Percentiles rank a stretch among this genome's conserved stretches.
phyloP scores from a whole-genome alignment of 345 rosid genomes.

The Barbarea vulgaris region DNA sequence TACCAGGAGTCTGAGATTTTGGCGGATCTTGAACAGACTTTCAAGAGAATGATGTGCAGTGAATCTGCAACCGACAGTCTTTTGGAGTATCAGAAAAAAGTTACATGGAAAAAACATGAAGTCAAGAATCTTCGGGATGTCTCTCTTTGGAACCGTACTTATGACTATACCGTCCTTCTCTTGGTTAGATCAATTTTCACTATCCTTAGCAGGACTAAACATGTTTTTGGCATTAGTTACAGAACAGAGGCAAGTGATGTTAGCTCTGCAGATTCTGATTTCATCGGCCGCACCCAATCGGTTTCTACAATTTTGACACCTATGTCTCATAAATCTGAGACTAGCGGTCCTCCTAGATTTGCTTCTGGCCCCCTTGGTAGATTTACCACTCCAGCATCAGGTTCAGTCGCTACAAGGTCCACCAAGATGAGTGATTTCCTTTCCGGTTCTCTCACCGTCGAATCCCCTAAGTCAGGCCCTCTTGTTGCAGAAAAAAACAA shows the following conservation, averaged over 20 bases:
- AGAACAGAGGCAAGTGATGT: constrained; percentile 47
- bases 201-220: constrained; percentile 59
- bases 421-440: constrained; percentile 57
- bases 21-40: constrained; percentile 73
- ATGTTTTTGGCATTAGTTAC: constrained; percentile 66
- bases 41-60: constrained; percentile 64
- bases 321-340: constrained; percentile 56
- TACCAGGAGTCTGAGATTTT: constrained; percentile 95
- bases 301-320: constrained; percentile 66
- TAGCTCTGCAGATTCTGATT: constrained; percentile 53
- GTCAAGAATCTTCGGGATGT: constrained; percentile 69
- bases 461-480: constrained; percentile 56
- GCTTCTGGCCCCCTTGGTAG: constrained; percentile 80
- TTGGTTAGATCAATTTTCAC: constrained; percentile 85
- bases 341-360: constrained; percentile 57
- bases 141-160: constrained; percentile 88
- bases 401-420: constrained; percentile 47
- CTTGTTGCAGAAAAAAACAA: constrained; percentile 45
- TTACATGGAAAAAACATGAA: constrained; percentile 81
- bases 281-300: constrained; percentile 62
- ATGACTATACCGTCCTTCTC: constrained; percentile 71
- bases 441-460: constrained; percentile 77
- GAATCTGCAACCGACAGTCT: constrained; percentile 62
- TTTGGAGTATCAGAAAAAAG: constrained; percentile 71
- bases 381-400: constrained; percentile 54